Evolutionary conservation across 257 asterid species (phyloP).

Genomic region (Solanum ossicruentum): DNA sequence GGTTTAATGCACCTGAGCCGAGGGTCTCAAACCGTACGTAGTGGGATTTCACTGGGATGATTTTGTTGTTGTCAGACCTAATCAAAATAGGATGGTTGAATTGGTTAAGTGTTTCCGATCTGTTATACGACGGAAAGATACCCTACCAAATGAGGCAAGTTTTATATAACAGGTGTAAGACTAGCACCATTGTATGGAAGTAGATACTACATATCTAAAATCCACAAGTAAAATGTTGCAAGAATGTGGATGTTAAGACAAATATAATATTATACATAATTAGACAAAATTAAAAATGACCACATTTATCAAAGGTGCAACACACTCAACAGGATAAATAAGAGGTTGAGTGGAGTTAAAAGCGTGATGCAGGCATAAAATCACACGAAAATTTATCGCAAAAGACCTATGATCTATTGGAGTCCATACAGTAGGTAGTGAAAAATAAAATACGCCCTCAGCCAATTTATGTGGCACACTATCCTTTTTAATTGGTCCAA

Average conservation of each 20-base stretch:
- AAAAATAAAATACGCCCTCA: not conserved
- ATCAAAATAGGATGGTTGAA: not conserved
- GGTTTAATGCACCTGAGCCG: too few species aligned
- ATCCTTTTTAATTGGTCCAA: not conserved
- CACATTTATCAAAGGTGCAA: not conserved
- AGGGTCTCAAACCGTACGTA: too few species aligned
- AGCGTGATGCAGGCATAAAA: not conserved
- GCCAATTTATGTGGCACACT: not conserved
- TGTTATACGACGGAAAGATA: not conserved
- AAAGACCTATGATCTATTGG: not conserved
- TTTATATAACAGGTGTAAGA: not conserved
- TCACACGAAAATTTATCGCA: not conserved
- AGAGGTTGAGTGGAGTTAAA: not conserved
- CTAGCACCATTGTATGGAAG: not conserved
- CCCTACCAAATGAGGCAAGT: not conserved
- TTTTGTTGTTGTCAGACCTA: too few species aligned
- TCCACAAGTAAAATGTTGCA: not conserved
- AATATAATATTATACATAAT: not conserved
- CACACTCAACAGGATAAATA: not conserved
- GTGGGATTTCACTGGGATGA: too few species aligned
- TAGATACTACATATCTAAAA: not conserved
- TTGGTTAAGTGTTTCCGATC: not conserved
- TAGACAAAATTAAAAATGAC: not conserved
- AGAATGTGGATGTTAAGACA: not conserved
- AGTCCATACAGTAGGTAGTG: not conserved